Conservation (phyloP, 495 filamentous ascomycete species). For the Penicillium egyptiacum region DNA sequence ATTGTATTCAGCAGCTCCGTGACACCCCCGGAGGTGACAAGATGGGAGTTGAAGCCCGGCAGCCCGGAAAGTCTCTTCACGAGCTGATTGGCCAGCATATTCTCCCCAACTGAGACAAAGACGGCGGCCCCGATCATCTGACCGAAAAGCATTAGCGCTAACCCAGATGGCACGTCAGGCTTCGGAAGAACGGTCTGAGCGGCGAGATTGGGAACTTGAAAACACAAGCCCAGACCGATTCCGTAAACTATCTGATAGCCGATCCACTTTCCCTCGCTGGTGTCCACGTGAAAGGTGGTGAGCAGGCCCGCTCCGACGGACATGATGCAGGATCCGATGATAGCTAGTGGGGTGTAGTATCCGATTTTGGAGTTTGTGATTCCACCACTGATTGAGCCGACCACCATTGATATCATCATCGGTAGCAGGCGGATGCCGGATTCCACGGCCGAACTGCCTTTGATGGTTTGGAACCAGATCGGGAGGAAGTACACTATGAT, state of each 20-base stretch:
- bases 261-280: neutral
- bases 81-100: neutral
- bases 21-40: neutral
- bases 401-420: neutral
- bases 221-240: neutral
- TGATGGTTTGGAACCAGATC: neutral
- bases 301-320: neutral
- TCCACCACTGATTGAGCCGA: neutral
- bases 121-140: neutral
- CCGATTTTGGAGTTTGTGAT: neutral
- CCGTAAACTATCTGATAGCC: neutral
- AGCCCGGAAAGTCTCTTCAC: neutral
- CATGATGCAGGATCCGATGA: neutral
- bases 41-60: neutral
- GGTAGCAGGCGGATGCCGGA: neutral
- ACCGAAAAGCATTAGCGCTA: neutral
- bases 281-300: neutral
- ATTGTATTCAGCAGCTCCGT: neutral
- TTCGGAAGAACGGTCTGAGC: neutral
- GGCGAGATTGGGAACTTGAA: neutral
- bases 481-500: neutral
- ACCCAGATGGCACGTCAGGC: neutral
- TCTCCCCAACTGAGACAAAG: neutral
- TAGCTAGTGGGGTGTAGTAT: neutral
- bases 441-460: neutral